Base-by-base conservation (phyloP, 768 basidiomycete genomes). In the Boletus speciosus region DNA sequence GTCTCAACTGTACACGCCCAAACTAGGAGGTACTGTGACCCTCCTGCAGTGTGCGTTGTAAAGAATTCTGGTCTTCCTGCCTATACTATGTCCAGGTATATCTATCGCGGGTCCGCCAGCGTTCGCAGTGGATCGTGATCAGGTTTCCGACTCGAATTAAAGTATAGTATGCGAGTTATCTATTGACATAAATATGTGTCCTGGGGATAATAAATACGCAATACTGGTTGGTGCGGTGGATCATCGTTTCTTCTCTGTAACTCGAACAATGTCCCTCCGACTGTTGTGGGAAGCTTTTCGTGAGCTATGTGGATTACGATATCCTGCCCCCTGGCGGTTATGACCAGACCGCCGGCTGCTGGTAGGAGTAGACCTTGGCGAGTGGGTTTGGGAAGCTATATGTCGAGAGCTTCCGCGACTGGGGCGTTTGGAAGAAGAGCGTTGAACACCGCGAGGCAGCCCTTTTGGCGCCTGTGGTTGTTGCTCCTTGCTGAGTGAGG, bases 181-280 rank as follows among this genome's bases (percentile, higher is more conserved):
- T 56, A 44, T 29, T 49, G 36, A 43, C 37, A 58, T 68, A 67
- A 65, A 65, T 65, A 57, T 41, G 45, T 58, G 45, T 53, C 42
- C 46, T 3, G n/a, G 7, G 40, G 19, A 45, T 37, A 54, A 59
- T 61, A 58, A 61, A 55, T 59, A 69, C 32, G 51, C 46, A 47
- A 47, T 36, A 49, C 50, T 21, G 31, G 47, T 27, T 10, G 35
- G 39, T 23, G 32, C 23, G 39, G 25, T 40, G 31, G 46, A 32
- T 56, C 40, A 52, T 43, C 48, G 43, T 38, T 56, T 58, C 52
- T 29, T 59, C 40, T 48, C 41, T 16, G 11, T 19, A 43, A 43
- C 29, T 27, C 54, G 60, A 46, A 54, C 38, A 44, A 38, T 41
- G 36, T 37, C 39, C 42, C 46, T 15, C 35, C 58, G 61, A 62